Base-by-base conservation (phyloP, 768 basidiomycete species). In the Pisolithus orientalis region DNA sequence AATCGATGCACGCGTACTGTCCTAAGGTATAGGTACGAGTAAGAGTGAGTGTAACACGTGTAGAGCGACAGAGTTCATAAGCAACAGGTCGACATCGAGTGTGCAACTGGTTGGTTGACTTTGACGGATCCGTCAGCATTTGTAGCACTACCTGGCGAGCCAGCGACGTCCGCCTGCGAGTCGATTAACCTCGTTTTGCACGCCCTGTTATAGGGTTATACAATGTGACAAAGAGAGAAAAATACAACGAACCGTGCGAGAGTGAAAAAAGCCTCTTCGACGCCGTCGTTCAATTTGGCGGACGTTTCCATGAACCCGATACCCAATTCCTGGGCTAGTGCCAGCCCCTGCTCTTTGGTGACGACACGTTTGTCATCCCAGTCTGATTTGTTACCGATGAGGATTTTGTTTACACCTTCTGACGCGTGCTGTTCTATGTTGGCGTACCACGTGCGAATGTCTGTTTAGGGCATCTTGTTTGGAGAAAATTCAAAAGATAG, bases 341-440 rank as follows among this genome's bases (percentile, higher is more conserved):
- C 89, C 53, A 86, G 85, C 39, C 96, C 95, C 72, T 94, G 90
- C 63, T 92, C 88, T 68, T 89, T 85, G 5, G 91, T 85, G 53
- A 99, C 90, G 13, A 85, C 88, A 58, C 87, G 84, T 75, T 96
- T 97, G 71, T 97, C 95, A 51, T 85, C 84, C 93, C 94, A 96
- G 70, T 99, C 96, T 42, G 90, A 97, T 72, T 99, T 99, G 77
- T 99, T 99, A 39, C 96, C 96, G 59, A 98, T 90, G 48, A 98
- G 83, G 55, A 99, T 91, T 83, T 98, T 98, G 83, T 98, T 98
- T 58, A 98, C 96, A 34, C 93, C 94, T 59, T 98, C 93, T 1
- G 95, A 96, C 34, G 96, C 96, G 66, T 98, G 94, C 67, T 96
- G 95, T 71, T 98, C 96, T 59, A 98, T 94, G 69, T 97, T 96